Percentiles rank a stretch among this genome's conserved stretches.
These are phyloP conservation scores for Coemansia sp. DNA, from an alignment of 192 early-diverging fungal genomes.

Conservation along the genomic window DNA sequence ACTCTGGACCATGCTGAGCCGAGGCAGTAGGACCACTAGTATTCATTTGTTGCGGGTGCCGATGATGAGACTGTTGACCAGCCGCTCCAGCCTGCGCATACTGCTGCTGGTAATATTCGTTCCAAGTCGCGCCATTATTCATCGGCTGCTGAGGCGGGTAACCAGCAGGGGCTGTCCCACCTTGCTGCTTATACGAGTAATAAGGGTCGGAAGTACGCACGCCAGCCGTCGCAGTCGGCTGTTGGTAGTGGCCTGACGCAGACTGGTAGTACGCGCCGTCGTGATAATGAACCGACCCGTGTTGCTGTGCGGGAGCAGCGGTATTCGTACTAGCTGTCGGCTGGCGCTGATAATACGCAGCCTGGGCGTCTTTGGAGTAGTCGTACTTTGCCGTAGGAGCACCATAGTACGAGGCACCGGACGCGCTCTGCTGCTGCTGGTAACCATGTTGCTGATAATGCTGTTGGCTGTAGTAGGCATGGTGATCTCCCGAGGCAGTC, in stretches of 20 bases:
- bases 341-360: slow-evolving; percentile 24
- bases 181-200: slow-evolving; percentile 1
- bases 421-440: slow-evolving; percentile 9
- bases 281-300: slow-evolving; percentile 14
- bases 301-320: background rate
- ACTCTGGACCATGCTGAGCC: slow-evolving; percentile 8
- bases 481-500: background rate
- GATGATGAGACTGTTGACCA: slow-evolving; percentile 13
- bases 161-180: background rate
- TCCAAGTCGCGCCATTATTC: slow-evolving; percentile 16
- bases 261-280: slow-evolving; percentile 4
- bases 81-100: slow-evolving; percentile 11
- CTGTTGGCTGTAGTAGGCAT: slow-evolving; percentile 1
- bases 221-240: background rate
- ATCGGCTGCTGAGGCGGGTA: background rate
- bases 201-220: background rate
- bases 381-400: slow-evolving; percentile 1
- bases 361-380: slow-evolving; percentile 18
- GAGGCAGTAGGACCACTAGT: background rate
- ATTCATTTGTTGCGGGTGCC: slow-evolving; percentile 3
- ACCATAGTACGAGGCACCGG: background rate
- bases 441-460: slow-evolving; percentile 9
- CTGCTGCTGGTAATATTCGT: slow-evolving; percentile 34
- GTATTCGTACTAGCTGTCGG: background rate
- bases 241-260: background rate